These are phyloP conservation scores for Botrytis tulipae DNA, from an alignment of 2,329 filamentous ascomycete species.

Conservation along the genomic window DNA sequence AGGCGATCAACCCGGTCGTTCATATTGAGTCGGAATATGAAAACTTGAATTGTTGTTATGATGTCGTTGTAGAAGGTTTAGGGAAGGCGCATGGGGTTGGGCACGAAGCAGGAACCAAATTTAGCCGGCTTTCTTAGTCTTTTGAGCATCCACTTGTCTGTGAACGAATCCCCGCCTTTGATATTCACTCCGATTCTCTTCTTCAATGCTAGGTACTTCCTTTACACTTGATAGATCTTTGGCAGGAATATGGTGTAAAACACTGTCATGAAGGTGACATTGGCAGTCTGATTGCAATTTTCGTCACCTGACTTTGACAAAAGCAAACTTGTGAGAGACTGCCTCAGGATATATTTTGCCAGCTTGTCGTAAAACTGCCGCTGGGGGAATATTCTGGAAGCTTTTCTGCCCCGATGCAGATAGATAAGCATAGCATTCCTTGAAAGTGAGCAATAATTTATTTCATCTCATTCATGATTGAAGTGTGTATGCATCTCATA, in stretches of 20 bases:
- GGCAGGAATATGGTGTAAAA: neutral
- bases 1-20: constrained; percentile 4
- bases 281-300: neutral
- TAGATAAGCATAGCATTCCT: neutral
- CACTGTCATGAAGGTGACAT: neutral
- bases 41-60: neutral
- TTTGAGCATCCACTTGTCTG: neutral
- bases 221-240: neutral
- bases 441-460: neutral
- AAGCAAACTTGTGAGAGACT: constrained; percentile 1
- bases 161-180: neutral
- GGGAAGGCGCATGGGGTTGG: neutral
- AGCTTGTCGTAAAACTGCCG: neutral
- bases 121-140: neutral
- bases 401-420: neutral
- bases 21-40: constrained; percentile 1
- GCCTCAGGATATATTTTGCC: neutral
- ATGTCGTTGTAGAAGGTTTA: neutral
- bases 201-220: neutral
- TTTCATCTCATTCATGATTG: neutral
- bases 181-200: neutral
- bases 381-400: neutral
- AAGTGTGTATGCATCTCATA: neutral
- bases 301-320: neutral
- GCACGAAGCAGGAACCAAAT: neutral